Conservation (phyloP, 306 rosid species). For the Lotus japonicus region DNA sequence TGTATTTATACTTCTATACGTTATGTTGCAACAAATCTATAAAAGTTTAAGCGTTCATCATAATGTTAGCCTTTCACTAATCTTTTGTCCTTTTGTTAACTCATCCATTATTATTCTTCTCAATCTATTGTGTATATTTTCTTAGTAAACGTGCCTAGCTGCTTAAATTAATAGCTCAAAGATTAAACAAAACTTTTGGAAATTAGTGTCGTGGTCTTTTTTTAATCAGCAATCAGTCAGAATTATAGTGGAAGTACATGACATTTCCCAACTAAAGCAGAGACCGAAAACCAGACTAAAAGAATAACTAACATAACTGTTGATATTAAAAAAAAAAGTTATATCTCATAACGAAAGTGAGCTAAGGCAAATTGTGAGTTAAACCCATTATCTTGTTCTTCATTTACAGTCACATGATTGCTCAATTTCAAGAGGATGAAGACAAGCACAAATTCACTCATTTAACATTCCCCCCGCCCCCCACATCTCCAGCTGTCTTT, state of each 20-base stretch:
- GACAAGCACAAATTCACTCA: conserved; percentile 22
- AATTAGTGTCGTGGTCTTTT: too few species aligned
- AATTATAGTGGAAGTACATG: background rate
- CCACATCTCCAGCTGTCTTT: conserved; percentile 26
- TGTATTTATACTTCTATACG: too few species aligned
- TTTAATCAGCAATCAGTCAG: background rate
- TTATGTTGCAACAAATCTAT: too few species aligned
- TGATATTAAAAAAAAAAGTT: background rate
- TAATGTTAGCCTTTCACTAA: background rate
- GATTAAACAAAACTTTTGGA: too few species aligned
- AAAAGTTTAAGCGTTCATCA: background rate
- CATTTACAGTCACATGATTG: conserved; percentile 4
- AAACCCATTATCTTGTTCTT: background rate
- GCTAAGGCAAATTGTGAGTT: conserved; percentile 7
- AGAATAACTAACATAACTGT: background rate
- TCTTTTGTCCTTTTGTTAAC: too few species aligned
- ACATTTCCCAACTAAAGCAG: background rate
- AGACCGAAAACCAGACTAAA: background rate
- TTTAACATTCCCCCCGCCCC: conserved; percentile 17
- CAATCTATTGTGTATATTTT: too few species aligned
- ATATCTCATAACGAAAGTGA: background rate
- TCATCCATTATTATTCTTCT: background rate
- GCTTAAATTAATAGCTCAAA: too few species aligned
- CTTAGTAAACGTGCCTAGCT: too few species aligned
- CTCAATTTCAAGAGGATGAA: conserved; percentile 11